Evolutionary conservation across 306 rosid genomes (phyloP), one percentile per base, ranked within the genome.

Genomic region (Glycyrrhiza uralensis): DNA sequence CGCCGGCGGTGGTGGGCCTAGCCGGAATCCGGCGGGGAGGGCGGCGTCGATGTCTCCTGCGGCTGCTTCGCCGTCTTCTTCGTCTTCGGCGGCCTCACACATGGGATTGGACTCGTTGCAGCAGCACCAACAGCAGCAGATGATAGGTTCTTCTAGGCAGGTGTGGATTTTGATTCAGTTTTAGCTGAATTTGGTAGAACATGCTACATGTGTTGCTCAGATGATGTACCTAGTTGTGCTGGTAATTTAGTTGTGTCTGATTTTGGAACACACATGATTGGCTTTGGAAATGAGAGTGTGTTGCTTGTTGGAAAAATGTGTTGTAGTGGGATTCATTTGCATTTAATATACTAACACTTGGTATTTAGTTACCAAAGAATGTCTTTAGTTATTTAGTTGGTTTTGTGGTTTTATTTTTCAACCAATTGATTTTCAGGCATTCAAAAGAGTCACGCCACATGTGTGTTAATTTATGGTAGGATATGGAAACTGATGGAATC

Each of bases 71-170:
- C 96, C 96, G 46, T 77, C 98, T 7, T 89, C 98, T 3, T 87
- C 97, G 1, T 89, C 96, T 1, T 93, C 96, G n/a, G 96, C 92
- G 7, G 96, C 93, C 28, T 87, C 98, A 3, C 96, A 88, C 57
- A 78, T 88, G 85, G 97, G 93, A 18, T 69, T 90, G 51, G 94
- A 92, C 76, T 67, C 89, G 30, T 80, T 89, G 72, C 97, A 87
- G 82, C 98, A 90, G 79, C 96, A 85, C 2, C 96, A 86, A 10
- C 89, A 85, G 0, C 87, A 87, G 67, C 96, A 85, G 71, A 86
- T 81, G 63, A 70, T 79, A 18, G 92, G 89, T 78, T 83, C 96
- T 78, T 84, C 97, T 79, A 86, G 98, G 78, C 98, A 93, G 98
- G 98, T 93, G 74, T 71, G 85, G 28, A 69, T 30, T 79, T 81